phyloP scores from a whole-genome alignment of 23 red algal genomes.

The Pyropia yezoensis region DNA sequence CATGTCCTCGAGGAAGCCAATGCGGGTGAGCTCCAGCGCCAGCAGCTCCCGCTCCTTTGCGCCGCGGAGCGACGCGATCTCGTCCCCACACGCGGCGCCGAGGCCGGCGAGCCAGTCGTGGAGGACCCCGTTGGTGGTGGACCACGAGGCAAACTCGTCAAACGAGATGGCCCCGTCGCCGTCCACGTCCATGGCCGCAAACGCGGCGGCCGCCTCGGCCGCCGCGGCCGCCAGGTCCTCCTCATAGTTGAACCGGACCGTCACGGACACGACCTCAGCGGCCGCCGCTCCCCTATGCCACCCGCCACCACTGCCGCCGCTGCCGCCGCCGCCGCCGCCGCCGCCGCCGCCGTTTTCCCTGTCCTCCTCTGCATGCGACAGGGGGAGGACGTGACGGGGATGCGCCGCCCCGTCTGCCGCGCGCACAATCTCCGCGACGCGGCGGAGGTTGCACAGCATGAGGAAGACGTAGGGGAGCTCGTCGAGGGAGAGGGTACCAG shows the following conservation, averaged over 20 bases:
- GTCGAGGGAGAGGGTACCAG: conserved; percentile 36
- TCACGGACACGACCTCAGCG: conserved; percentile 1
- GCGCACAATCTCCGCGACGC: conserved; percentile 11
- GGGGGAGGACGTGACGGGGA: too few relatives aligned
- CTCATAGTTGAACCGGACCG: neutral
- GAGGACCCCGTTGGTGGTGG: conserved; percentile 25
- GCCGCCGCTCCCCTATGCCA: neutral
- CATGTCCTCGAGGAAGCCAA: conserved; percentile 4
- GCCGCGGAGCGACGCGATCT: conserved; percentile 23
- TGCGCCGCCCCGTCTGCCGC: too few relatives aligned
- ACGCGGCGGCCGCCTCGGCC: neutral
- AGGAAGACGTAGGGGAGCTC: conserved; percentile 49
- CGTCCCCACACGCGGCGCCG: conserved; percentile 26
- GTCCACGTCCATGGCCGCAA: conserved; percentile 33
- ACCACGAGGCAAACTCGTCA: conserved; percentile 64
- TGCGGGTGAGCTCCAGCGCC: conserved; percentile 38
- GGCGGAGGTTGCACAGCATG: neutral
- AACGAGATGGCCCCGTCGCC: conserved; percentile 48
- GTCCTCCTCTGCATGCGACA: too few relatives aligned
- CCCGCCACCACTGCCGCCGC: too few relatives aligned
- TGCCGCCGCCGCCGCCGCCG: too few relatives aligned
- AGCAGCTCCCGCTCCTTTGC: conserved; percentile 58
- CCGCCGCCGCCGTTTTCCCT: too few relatives aligned
- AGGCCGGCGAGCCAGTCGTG: conserved; percentile 71
- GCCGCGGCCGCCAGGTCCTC: conserved; percentile 15